These are phyloP conservation scores for Phoenix dactylifera DNA, from an alignment of 176 grass and related monocot genomes.

Conservation along the genomic window DNA sequence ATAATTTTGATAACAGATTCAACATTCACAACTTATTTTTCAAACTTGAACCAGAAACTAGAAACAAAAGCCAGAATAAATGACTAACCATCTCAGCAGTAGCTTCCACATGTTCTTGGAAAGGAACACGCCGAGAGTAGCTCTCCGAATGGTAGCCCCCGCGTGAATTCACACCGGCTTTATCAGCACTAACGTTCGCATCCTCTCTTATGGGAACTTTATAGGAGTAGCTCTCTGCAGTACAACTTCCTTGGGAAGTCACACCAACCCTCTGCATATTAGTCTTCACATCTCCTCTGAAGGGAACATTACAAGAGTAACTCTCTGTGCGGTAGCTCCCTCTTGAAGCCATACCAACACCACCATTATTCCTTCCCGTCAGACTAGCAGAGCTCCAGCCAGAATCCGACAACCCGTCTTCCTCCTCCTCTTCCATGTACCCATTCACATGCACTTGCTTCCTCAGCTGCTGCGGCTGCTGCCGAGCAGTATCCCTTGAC, in stretches of 20 bases:
- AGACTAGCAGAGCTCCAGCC: constrained; percentile 61
- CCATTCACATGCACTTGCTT: constrained; percentile 30
- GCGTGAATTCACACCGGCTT: neutral
- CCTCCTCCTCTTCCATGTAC: constrained; percentile 44
- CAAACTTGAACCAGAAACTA: neutral
- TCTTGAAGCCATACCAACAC: constrained; percentile 31
- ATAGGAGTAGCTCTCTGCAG: neutral
- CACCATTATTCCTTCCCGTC: constrained; percentile 12
- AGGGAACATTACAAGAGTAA: constrained; percentile 37
- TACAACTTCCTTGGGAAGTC: constrained; percentile 12
- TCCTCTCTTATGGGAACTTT: constrained; percentile 1
- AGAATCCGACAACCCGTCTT: constrained; percentile 50
- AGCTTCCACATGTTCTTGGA: constrained; percentile 21
- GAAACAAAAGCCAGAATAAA: neutral
- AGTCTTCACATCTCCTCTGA: constrained; percentile 26
- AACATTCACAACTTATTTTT: too few relatives aligned
- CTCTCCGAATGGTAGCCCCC: constrained; percentile 15
- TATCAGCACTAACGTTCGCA: neutral
- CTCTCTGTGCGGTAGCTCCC: constrained; percentile 36
- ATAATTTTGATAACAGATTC: too few relatives aligned
- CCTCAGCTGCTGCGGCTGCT: constrained; percentile 27
- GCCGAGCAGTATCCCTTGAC: constrained; percentile 59
- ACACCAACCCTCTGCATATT: constrained; percentile 22
- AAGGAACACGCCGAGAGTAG: constrained; percentile 34
- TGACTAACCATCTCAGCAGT: constrained; percentile 19